Conservation (phyloP, 2,329 filamentous ascomycete genomes). For the Metarhizium rileyi region DNA sequence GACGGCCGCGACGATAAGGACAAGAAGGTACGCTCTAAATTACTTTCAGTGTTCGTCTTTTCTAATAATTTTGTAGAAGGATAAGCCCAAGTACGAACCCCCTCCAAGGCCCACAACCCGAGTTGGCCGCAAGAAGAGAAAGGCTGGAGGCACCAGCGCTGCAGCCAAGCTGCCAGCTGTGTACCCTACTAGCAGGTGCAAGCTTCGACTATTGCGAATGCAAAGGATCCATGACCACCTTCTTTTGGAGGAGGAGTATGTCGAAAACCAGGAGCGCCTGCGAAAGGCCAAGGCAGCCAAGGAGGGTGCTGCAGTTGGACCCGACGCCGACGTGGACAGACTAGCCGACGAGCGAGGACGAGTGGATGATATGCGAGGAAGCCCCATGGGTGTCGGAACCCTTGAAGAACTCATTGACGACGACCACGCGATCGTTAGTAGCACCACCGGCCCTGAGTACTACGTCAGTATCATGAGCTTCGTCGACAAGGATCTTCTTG, state of each 20-base stretch:
- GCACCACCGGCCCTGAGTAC: slow-evolving; percentile 94
- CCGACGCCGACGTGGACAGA: slow-evolving; percentile 66
- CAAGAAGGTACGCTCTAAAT: slow-evolving; percentile 64
- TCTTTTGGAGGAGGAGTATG: slow-evolving; percentile 93
- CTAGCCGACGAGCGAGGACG: slow-evolving; percentile 90
- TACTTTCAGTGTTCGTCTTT: background rate
- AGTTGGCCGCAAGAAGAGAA: slow-evolving; percentile 98
- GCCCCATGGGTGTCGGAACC: slow-evolving; percentile 96
- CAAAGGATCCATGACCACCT: slow-evolving; percentile 97
- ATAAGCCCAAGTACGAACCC: slow-evolving; percentile 99
- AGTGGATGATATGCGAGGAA: slow-evolving; percentile 97
- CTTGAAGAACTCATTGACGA: slow-evolving; percentile 98
- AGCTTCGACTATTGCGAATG: slow-evolving; percentile 93
- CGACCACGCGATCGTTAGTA: slow-evolving; percentile 96
- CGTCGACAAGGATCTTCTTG: slow-evolving; percentile 95
- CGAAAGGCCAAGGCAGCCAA: slow-evolving; percentile 83
- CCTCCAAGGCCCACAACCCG: slow-evolving; percentile 94
- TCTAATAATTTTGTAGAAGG: slow-evolving; percentile 56
- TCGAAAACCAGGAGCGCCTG: slow-evolving; percentile 95
- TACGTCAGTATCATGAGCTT: slow-evolving; percentile 99
- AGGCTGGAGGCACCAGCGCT: slow-evolving; percentile 82
- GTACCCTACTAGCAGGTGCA: slow-evolving; percentile 94
- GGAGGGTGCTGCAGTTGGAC: slow-evolving; percentile 56
- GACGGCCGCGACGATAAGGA: slow-evolving; percentile 81
- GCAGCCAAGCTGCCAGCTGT: slow-evolving; percentile 90